phyloP scores from a whole-genome alignment of 1,139 yeast genomes.

The Komagataea norvegica region DNA sequence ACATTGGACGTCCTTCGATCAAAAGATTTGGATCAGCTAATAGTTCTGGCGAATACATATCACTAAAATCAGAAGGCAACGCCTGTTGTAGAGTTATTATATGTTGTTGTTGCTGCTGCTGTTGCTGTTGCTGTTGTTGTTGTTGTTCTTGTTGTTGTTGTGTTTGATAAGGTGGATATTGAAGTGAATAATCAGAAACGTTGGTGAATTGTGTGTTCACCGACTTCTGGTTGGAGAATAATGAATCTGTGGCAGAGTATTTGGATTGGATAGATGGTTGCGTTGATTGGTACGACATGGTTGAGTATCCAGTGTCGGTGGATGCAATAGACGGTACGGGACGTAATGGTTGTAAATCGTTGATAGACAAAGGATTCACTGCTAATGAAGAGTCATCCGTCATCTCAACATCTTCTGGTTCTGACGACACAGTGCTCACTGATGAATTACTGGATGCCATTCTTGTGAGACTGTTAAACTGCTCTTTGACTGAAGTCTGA shows the following conservation, averaged over 20 bases:
- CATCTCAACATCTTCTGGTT: slow-evolving; percentile 16
- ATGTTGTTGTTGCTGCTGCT: slow-evolving; percentile 6
- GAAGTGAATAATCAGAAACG: slow-evolving; percentile 11
- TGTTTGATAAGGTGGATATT: slow-evolving; percentile 7
- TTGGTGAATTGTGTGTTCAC: slow-evolving; percentile 18
- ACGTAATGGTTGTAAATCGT: slow-evolving; percentile 19
- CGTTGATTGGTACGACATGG: slow-evolving; percentile 10
- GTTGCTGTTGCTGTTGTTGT: slow-evolving; percentile 5
- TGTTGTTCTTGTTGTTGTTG: slow-evolving; percentile 2
- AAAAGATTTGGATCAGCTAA: slow-evolving; percentile 36
- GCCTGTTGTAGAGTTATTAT: slow-evolving; percentile 34
- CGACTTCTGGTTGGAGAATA: slow-evolving; percentile 20
- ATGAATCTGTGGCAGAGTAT: slow-evolving; percentile 11
- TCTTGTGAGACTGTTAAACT: slow-evolving; percentile 7
- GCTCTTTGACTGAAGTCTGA: slow-evolving; percentile 8
- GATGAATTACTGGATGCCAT: slow-evolving; percentile 4
- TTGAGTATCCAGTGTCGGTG: slow-evolving; percentile 14
- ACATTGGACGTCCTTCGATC: slow-evolving; percentile 53
- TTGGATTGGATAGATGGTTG: slow-evolving; percentile 8
- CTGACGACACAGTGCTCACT: too few species aligned
- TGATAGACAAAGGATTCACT: slow-evolving; percentile 4
- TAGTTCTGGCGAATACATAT: slow-evolving; percentile 52
- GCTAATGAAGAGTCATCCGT: slow-evolving; percentile 8
- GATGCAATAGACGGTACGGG: slow-evolving; percentile 24
- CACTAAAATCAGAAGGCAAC: slow-evolving; percentile 43